Conservation (phyloP, 73 alveolate species). For the Paramecium octaurelia region DNA sequence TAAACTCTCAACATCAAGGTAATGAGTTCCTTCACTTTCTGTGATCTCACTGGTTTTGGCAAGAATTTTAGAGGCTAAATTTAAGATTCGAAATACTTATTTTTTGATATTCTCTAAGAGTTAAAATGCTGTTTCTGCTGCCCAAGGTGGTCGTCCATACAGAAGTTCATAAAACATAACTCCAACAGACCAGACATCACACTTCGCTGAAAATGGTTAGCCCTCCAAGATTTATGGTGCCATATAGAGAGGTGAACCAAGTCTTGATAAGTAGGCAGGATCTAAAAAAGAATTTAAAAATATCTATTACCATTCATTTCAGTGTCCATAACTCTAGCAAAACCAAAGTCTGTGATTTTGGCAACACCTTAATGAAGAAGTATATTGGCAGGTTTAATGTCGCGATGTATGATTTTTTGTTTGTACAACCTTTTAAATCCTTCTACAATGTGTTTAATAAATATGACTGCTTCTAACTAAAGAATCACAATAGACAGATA, state of each 20-base stretch:
- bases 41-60: conserved; percentile 53
- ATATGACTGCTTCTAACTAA: conserved; percentile 57
- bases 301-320: conserved; percentile 50
- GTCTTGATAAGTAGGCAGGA: conserved; percentile 60
- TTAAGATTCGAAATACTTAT: not conserved
- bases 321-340: conserved; percentile 60
- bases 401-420: conserved; percentile 61
- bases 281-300: not conserved
- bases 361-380: conserved; percentile 61
- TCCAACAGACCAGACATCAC: conserved; percentile 69
- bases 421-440: conserved; percentile 58
- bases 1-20: conserved; percentile 46
- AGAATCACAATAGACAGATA: not conserved
- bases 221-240: conserved; percentile 65
- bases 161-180: conserved; percentile 60
- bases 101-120: conserved; percentile 51
- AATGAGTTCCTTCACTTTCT: conserved; percentile 56
- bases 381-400: conserved; percentile 61
- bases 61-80: conserved; percentile 52
- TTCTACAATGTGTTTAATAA: conserved; percentile 61
- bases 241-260: conserved; percentile 67
- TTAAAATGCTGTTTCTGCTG: conserved; percentile 51
- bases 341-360: conserved; percentile 60
- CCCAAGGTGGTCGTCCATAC: conserved; percentile 60
- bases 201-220: conserved; percentile 50